Conservation (phyloP, 352 stramenopile genomes). For the Phytophthora fragariaefolia region DNA sequence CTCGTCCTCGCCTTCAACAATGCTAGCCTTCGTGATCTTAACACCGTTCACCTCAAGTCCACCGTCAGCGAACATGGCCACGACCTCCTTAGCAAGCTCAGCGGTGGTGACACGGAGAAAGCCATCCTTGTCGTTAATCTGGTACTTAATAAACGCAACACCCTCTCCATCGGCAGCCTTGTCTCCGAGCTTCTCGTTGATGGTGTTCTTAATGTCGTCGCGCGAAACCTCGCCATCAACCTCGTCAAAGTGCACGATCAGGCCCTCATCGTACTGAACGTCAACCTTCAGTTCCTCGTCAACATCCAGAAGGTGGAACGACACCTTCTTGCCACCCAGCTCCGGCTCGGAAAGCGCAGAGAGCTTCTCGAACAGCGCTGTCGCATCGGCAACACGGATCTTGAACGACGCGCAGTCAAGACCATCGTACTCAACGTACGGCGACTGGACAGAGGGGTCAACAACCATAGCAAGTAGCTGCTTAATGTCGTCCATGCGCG, state of each 20-base stretch:
- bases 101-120: constrained; percentile 67
- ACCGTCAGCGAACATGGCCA: constrained; percentile 61
- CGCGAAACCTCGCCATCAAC: constrained; percentile 83
- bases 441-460: constrained; percentile 52
- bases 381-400: constrained; percentile 53
- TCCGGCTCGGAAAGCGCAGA: constrained; percentile 57
- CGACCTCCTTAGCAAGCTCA: constrained; percentile 69
- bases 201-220: constrained; percentile 87
- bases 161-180: constrained; percentile 64
- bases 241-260: constrained; percentile 86
- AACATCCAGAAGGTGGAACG: constrained; percentile 76
- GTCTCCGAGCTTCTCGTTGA: constrained; percentile 85
- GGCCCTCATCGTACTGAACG: constrained; percentile 81
- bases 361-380: constrained; percentile 78
- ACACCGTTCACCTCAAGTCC: constrained; percentile 76
- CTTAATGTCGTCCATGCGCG: constrained; percentile 87
- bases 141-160: constrained; percentile 89
- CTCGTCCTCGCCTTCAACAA: constrained; percentile 81
- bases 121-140: constrained; percentile 76
- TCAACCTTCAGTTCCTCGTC: constrained; percentile 79
- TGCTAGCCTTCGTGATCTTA: constrained; percentile 57
- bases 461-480: constrained; percentile 70
- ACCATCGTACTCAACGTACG: constrained; percentile 86
- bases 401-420: constrained; percentile 80
- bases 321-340: constrained; percentile 78